Percentiles rank a stretch among this genome's conserved stretches.
phyloP scores from a whole-genome alignment of 73 alveolate genomes.

The Durusdinium trenchii region DNA sequence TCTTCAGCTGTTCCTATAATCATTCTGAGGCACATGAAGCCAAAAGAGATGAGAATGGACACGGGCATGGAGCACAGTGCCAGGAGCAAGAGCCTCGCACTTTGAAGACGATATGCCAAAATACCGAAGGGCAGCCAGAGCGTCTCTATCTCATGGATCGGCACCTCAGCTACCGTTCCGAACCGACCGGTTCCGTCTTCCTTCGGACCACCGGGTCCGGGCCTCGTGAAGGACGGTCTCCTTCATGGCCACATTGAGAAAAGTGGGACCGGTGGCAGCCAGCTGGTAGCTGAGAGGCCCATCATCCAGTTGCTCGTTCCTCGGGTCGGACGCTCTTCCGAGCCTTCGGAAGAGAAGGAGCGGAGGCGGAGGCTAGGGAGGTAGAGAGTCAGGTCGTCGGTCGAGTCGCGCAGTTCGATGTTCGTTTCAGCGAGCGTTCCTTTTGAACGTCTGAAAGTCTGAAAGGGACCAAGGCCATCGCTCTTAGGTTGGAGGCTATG shows the following conservation, averaged over 20 bases:
- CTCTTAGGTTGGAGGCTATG: no score
- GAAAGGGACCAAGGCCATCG: no score
- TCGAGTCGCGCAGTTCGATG: no score
- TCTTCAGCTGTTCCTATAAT: no score
- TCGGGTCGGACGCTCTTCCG: not conserved
- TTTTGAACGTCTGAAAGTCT: no score
- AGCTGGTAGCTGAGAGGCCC: constrained; percentile 40
- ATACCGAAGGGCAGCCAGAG: constrained; percentile 73
- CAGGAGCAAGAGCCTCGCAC: constrained; percentile 74
- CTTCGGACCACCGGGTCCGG: not conserved
- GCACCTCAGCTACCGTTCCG: no score
- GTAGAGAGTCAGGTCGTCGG: no score
- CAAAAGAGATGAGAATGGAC: constrained; percentile 74
- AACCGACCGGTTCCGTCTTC: no score
- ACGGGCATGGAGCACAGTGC: constrained; percentile 91
- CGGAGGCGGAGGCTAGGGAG: no score
- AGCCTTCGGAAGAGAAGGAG: no score
- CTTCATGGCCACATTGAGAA: constrained; percentile 89
- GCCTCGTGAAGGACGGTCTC: constrained; percentile 83
- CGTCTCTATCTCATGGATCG: constrained; percentile 79
- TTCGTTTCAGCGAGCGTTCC: no score
- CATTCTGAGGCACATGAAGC: constrained; percentile 38
- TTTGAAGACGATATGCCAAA: constrained; percentile 39
- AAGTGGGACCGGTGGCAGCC: constrained; percentile 63
- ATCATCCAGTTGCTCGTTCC: constrained; percentile 59